Conservation (phyloP, 2,329 filamentous ascomycete species). For the Coleophoma cylindrospora region DNA sequence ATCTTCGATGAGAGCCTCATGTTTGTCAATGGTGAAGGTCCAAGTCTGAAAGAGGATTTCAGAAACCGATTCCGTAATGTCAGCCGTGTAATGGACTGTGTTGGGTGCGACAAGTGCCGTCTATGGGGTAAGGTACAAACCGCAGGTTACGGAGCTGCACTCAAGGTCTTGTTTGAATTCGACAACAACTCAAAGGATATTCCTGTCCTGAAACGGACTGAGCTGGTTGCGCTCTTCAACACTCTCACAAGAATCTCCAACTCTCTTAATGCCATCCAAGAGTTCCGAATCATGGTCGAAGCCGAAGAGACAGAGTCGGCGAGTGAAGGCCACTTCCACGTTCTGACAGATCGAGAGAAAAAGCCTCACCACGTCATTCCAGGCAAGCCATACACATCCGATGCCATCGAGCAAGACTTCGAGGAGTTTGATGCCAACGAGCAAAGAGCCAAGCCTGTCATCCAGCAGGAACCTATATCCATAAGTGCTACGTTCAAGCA, state of each 20-base stretch:
- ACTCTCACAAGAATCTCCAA: conserved; percentile 84
- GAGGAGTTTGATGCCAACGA: conserved; percentile 29
- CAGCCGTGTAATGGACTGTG: conserved; percentile 95
- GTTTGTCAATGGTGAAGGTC: conserved; percentile 76
- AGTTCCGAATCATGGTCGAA: conserved; percentile 59
- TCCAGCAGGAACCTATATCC: conserved; percentile 11
- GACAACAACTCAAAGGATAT: conserved; percentile 56
- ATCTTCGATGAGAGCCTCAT: conserved; percentile 95
- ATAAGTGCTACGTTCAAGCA: conserved; percentile 49
- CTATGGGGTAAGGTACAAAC: conserved; percentile 98
- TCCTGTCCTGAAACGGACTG: conserved; percentile 76
- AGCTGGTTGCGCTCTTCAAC: conserved; percentile 92
- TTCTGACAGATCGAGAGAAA: conserved; percentile 19
- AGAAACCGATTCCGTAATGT: conserved; percentile 96
- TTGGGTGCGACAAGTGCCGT: conserved; percentile 96
- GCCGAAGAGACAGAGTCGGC: conserved; percentile 24
- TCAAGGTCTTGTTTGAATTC: conserved; percentile 95
- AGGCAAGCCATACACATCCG: conserved; percentile 14
- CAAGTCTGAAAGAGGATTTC: conserved; percentile 92
- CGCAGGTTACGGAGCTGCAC: conserved; percentile 85
- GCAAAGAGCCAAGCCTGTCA: conserved; percentile 14
- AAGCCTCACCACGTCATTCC: conserved; percentile 38
- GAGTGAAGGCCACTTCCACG: conserved; percentile 13
- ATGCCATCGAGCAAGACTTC: conserved; percentile 35
- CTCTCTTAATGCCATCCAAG: conserved; percentile 68